Evolutionary conservation across 2,329 filamentous ascomycete genomes (phyloP).

Genomic region (Diaporthe caulivora): DNA sequence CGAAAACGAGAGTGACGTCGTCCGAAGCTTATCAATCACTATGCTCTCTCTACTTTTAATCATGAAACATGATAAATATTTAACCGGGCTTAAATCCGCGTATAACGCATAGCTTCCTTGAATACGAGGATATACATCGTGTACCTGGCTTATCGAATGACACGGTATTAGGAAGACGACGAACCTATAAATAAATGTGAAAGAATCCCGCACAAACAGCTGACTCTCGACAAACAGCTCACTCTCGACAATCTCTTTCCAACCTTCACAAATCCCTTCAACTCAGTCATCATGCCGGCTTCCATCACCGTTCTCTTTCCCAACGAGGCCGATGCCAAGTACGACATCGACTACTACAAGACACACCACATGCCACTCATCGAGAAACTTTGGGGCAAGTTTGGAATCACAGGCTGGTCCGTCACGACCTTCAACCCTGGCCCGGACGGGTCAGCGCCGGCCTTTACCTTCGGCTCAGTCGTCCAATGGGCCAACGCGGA

Average conservation of each 20-base stretch:
- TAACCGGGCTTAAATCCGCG: too few species aligned
- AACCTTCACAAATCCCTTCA: neutral
- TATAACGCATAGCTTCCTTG: too few species aligned
- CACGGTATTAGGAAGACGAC: too few species aligned
- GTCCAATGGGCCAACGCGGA: neutral
- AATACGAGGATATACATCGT: too few species aligned
- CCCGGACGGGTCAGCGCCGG: neutral
- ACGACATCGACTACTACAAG: neutral
- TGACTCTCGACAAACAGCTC: too few species aligned
- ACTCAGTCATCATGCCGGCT: neutral
- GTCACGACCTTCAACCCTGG: neutral
- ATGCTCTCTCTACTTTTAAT: too few species aligned
- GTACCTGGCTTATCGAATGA: too few species aligned
- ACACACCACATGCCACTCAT: neutral
- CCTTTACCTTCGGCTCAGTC: neutral
- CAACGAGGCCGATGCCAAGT: neutral
- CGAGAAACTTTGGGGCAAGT: neutral
- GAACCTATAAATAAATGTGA: neutral
- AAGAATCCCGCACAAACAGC: neutral
- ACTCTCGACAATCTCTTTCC: neutral
- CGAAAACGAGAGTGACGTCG: too few species aligned
- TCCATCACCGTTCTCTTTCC: neutral
- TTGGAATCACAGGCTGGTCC: neutral
- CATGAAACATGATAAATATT: too few species aligned
- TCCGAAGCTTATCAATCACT: too few species aligned